Percentiles rank a stretch among this genome's conserved stretches.
Evolutionary conservation across 169 alveolate genomes (phyloP).

Genomic region (Cryptosporidium tyzzeri): DNA sequence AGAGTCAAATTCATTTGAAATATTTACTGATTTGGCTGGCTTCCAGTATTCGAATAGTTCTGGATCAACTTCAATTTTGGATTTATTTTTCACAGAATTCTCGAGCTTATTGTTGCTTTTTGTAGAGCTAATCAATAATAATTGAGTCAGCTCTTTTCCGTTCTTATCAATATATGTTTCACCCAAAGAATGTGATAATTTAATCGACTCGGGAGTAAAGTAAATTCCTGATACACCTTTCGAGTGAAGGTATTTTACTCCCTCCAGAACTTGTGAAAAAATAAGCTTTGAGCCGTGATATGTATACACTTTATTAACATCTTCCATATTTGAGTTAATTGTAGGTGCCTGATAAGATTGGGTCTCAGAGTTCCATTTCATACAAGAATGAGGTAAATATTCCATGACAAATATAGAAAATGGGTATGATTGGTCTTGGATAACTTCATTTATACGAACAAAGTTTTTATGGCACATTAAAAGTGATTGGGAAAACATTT

Average conservation of each 20-base stretch:
- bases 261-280: constrained; percentile 39
- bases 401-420: constrained; percentile 58
- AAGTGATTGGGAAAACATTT: constrained; percentile 38
- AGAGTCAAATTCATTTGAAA: constrained; percentile 7
- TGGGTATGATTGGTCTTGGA: constrained; percentile 24
- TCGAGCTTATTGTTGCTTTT: not conserved
- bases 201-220: constrained; percentile 59
- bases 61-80: constrained; percentile 18
- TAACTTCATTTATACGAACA: constrained; percentile 50
- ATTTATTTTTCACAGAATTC: not conserved
- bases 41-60: constrained; percentile 51
- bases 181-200: constrained; percentile 60
- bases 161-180: constrained; percentile 48
- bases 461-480: constrained; percentile 23
- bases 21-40: not conserved
- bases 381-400: constrained; percentile 56
- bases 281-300: constrained; percentile 40
- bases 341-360: constrained; percentile 47
- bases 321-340: not conserved
- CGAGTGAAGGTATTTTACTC: constrained; percentile 21
- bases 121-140: not conserved
- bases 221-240: constrained; percentile 42
- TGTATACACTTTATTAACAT: constrained; percentile 32
- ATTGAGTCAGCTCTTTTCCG: constrained; percentile 15
- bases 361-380: constrained; percentile 36